A percentile compares a stretch with the other conserved stretches of the same genome.
Evolutionary conservation across 2,329 filamentous ascomycete genomes (phyloP).

Genomic region (Neospermospora avenae): DNA sequence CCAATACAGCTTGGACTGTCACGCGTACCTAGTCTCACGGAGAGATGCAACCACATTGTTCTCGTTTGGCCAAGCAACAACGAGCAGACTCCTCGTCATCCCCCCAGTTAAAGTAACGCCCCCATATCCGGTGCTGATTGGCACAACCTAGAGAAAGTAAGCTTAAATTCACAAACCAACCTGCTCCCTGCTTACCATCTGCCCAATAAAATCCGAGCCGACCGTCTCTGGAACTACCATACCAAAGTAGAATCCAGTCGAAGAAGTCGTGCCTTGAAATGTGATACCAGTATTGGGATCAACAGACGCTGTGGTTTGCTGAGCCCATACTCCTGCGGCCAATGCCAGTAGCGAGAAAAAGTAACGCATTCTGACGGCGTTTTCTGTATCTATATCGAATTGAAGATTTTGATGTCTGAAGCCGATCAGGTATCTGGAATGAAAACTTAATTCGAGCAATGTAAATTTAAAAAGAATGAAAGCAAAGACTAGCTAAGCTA

Average conservation of each 20-base stretch:
- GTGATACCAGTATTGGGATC: constrained; percentile 46
- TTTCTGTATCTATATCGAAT: background rate
- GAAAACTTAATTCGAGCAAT: background rate
- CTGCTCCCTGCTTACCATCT: constrained; percentile 43
- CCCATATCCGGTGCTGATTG: constrained; percentile 42
- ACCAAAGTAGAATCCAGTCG: constrained; percentile 45
- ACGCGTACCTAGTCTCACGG: constrained; percentile 37
- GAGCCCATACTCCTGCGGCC: constrained; percentile 18
- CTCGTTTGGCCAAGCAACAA: constrained; percentile 49
- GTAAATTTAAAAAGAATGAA: background rate
- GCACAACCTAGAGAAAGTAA: constrained; percentile 2
- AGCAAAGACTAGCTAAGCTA: constrained; percentile 13
- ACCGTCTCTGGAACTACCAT: constrained; percentile 48
- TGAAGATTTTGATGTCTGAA: background rate
- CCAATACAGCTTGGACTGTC: constrained; percentile 19
- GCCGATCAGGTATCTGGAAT: background rate
- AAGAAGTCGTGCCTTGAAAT: constrained; percentile 39
- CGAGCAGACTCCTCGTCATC: constrained; percentile 46
- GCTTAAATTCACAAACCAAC: background rate
- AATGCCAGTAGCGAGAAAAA: constrained; percentile 6
- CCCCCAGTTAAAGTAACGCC: constrained; percentile 45
- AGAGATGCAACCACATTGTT: constrained; percentile 42
- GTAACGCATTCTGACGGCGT: constrained; percentile 2
- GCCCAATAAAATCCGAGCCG: constrained; percentile 51
- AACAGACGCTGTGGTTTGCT: constrained; percentile 34